Evolutionary conservation across 306 rosid species (phyloP).

Genomic region (Prosopis cineraria): DNA sequence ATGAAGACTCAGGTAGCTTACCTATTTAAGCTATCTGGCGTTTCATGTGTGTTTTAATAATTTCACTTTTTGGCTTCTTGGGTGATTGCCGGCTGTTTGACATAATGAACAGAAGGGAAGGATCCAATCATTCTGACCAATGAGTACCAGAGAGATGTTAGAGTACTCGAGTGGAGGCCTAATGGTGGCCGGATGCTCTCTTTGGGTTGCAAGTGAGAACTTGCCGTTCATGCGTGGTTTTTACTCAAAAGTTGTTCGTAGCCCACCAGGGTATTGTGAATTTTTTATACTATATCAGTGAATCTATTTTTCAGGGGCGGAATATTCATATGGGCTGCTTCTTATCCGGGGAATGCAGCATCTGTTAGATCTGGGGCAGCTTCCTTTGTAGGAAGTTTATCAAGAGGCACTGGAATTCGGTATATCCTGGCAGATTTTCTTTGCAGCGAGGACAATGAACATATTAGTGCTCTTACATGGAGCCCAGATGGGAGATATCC

Average conservation of each 20-base stretch:
- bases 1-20: conserved; percentile 71
- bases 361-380: conserved; percentile 79
- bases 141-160: conserved; percentile 75
- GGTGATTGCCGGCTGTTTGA: conserved; percentile 9
- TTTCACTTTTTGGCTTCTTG: background rate
- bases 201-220: conserved; percentile 87
- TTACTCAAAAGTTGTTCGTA: background rate
- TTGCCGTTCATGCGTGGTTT: conserved; percentile 30
- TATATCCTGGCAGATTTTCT: conserved; percentile 87
- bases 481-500: conserved; percentile 99
- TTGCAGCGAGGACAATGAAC: conserved; percentile 65
- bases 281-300: conserved; percentile 26
- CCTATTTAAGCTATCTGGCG: background rate
- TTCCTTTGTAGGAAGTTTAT: conserved; percentile 71
- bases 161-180: conserved; percentile 92
- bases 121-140: conserved; percentile 72
- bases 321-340: conserved; percentile 90
- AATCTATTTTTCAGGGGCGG: conserved; percentile 60
- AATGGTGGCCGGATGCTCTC: conserved; percentile 79
- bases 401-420: conserved; percentile 85
- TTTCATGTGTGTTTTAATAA: conserved; percentile 9
- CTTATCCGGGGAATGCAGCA: conserved; percentile 87
- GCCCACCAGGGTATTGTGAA: background rate
- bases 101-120: conserved; percentile 70
- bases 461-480: conserved; percentile 86